These are phyloP conservation scores for Fusarium tjaetaba DNA, from an alignment of 2,329 filamentous ascomycete species.

Conservation along the genomic window DNA sequence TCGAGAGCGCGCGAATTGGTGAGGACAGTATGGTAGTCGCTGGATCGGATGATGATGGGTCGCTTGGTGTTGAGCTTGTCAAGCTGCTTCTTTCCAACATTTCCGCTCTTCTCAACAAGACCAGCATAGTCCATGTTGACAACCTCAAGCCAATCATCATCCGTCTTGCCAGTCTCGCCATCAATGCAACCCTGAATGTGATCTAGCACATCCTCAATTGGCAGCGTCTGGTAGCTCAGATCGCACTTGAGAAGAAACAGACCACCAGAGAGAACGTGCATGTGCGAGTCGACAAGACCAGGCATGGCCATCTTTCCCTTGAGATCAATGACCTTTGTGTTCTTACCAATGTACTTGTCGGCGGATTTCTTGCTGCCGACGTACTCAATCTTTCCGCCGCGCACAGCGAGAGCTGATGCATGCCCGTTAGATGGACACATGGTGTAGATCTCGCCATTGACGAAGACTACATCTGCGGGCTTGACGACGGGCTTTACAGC, in stretches of 20 bases:
- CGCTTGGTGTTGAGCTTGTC: constrained; percentile 37
- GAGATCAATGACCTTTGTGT: constrained; percentile 41
- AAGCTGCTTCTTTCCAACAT: constrained; percentile 34
- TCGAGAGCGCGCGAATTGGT: constrained; percentile 40
- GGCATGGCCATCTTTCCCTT: constrained; percentile 46
- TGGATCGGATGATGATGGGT: constrained; percentile 38
- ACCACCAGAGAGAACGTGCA: constrained; percentile 41
- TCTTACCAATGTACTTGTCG: constrained; percentile 36
- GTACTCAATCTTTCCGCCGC: constrained; percentile 35
- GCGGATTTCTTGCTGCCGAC: constrained; percentile 30
- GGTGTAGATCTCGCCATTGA: constrained; percentile 44
- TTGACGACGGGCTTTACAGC: constrained; percentile 1
- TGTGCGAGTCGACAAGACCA: constrained; percentile 43
- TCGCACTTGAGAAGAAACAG: constrained; percentile 41
- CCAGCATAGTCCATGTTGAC: constrained; percentile 41
- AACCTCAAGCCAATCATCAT: constrained; percentile 42
- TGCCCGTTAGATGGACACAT: constrained; percentile 25
- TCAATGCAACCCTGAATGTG: constrained; percentile 42
- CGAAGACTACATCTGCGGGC: constrained; percentile 39
- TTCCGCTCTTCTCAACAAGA: constrained; percentile 33
- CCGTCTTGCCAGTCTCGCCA: constrained; percentile 31
- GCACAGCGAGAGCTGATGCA: constrained; percentile 35
- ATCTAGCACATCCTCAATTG: constrained; percentile 19
- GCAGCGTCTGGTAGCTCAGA: constrained; percentile 42
- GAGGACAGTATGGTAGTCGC: constrained; percentile 39